Conservation (phyloP, 73 alveolate genomes). For the Paramecium octaurelia region DNA sequence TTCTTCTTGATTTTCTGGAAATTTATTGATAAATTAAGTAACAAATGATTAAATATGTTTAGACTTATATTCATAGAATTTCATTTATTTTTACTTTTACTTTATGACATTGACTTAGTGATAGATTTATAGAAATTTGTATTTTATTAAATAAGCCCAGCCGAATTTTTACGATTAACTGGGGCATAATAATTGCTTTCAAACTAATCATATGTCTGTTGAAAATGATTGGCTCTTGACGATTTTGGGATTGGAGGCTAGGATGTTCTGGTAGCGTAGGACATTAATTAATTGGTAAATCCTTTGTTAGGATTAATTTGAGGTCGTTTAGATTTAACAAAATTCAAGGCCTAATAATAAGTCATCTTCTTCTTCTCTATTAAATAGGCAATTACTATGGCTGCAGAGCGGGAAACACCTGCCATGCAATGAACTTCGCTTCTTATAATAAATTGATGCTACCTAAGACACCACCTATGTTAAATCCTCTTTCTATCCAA, state of each 20-base stretch:
- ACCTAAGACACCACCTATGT: neutral
- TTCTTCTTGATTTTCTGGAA: neutral
- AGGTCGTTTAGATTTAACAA: neutral
- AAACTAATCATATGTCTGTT: neutral
- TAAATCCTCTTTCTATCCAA: constrained; percentile 6
- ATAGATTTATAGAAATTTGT: neutral
- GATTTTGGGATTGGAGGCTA: neutral
- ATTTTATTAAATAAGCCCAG: neutral
- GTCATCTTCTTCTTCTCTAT: neutral
- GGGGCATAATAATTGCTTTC: neutral
- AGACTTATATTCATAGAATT: neutral
- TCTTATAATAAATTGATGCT: neutral
- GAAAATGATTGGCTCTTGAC: neutral
- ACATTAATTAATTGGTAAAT: neutral
- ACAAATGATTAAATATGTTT: neutral
- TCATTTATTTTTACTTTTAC: neutral
- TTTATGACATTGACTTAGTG: constrained; percentile 2
- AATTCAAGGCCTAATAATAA: neutral
- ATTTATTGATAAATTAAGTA: neutral
- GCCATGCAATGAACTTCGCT: constrained; percentile 30
- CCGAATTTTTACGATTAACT: neutral
- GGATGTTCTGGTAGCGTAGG: neutral
- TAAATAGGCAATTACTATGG: neutral
- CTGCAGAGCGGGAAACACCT: neutral
- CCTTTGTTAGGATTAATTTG: neutral